These are phyloP conservation scores for Naganishia kalamii DNA, from an alignment of 768 basidiomycete species.

Conservation along the genomic window DNA sequence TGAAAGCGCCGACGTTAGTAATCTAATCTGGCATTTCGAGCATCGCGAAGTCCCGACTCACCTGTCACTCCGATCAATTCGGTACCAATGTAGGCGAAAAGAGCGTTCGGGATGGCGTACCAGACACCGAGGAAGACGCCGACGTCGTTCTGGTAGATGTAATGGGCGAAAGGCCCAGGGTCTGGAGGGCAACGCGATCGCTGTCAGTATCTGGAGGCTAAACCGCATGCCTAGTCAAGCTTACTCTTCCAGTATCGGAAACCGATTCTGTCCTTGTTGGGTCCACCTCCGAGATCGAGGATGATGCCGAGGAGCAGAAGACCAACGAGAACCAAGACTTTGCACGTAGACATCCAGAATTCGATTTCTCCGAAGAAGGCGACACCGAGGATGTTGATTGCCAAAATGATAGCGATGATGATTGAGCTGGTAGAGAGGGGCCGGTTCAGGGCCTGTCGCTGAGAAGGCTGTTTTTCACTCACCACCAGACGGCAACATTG, in stretches of 20 bases:
- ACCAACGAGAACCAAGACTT: slow-evolving; percentile 32
- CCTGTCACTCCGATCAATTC: slow-evolving; percentile 30
- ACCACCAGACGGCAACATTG: slow-evolving; percentile 24
- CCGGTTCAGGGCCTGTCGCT: too few species aligned
- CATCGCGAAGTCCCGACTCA: background rate
- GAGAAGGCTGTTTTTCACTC: too few species aligned
- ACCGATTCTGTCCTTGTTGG: slow-evolving; percentile 27
- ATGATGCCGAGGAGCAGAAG: slow-evolving; percentile 40
- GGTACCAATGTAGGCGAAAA: slow-evolving; percentile 34
- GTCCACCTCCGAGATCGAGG: slow-evolving; percentile 42
- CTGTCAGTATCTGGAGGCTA: background rate
- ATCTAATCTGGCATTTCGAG: background rate
- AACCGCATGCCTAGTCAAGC: background rate
- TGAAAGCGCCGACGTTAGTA: background rate
- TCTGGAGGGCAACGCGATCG: background rate
- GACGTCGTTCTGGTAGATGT: slow-evolving; percentile 31
- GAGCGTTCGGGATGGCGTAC: slow-evolving; percentile 18
- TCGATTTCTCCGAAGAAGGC: slow-evolving; percentile 34
- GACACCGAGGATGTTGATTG: slow-evolving; percentile 38
- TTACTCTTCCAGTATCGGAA: slow-evolving; percentile 29
- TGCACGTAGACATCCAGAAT: slow-evolving; percentile 33
- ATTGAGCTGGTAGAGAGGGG: slow-evolving; percentile 25
- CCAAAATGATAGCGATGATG: slow-evolving; percentile 32
- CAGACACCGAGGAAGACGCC: slow-evolving; percentile 15
- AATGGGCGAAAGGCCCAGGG: slow-evolving; percentile 38